These are phyloP conservation scores for Trypanosoma conorhini DNA, from an alignment of 208 protist species.

Conservation along the genomic window DNA sequence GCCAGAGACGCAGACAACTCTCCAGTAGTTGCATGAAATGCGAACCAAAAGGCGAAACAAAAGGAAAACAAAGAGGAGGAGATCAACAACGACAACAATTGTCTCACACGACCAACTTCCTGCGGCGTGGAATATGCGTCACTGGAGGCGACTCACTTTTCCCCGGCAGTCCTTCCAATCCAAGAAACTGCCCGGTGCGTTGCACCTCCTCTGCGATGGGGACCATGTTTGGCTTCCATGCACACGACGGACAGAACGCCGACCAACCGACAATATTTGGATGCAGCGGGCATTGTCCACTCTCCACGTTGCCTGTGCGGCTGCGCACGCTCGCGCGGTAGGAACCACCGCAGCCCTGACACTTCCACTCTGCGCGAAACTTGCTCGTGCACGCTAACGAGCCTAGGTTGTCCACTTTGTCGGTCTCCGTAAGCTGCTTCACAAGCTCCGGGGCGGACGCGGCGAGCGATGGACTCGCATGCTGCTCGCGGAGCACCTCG, in stretches of 20 bases:
- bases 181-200: conserved; percentile 58
- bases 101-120: conserved; percentile 43
- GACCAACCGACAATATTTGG: conserved; percentile 49
- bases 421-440: conserved; percentile 37
- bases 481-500: conserved; percentile 73
- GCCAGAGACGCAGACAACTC: background rate
- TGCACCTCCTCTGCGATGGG: conserved; percentile 38
- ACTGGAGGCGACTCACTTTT: conserved; percentile 10
- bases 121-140: conserved; percentile 48
- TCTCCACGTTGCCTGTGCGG: conserved; percentile 68
- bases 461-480: conserved; percentile 27
- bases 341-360: conserved; percentile 45
- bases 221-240: conserved; percentile 64
- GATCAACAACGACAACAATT: background rate
- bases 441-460: conserved; percentile 46
- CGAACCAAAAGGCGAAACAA: background rate
- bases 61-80: background rate
- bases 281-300: conserved; percentile 63
- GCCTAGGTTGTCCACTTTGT: conserved; percentile 62
- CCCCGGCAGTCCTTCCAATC: conserved; percentile 32
- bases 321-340: conserved; percentile 76
- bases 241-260: conserved; percentile 61
- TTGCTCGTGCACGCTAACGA: conserved; percentile 62
- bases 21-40: background rate
- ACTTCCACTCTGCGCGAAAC: conserved; percentile 78